Base-by-base conservation (phyloP, 2,329 filamentous ascomycete genomes). In the Westerdykella sp. region DNA sequence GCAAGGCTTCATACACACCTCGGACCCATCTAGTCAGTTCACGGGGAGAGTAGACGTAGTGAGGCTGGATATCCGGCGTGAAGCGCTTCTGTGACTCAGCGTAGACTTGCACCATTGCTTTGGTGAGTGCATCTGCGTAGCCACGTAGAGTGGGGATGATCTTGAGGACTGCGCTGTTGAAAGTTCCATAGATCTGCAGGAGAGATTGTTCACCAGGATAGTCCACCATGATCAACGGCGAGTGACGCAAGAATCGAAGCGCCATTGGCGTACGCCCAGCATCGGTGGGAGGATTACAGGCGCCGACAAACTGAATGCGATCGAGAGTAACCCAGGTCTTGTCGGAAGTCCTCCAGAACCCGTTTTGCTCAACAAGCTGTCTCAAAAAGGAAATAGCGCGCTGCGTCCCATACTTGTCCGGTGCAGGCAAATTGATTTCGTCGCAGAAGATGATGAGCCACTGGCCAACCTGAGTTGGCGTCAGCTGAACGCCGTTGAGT, bases 361-460 rank as follows among this genome's bases (percentile, higher is more conserved):
- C 93, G 56, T 97, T 97, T 63, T 98, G 93, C 67, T 99, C 93
- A 39, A 99, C 90, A 49, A 99, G 81, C 66, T 99, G 93, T 56
- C 94, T 83, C 53, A 99, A 70, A 78, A 99, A 98, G 5, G 93
- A 94, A 52, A 98, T 98, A 28, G 93, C 93, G 49, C 93, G 83
- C 67, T 98, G 93, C 1, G 94, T 98, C 43, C 90, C 91, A 65
- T 99, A 99, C 59, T 89, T 91, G 71, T 99, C 93, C 3, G 93
- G 93, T 4, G 93, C 91, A 6, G 93, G 93, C 74, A 99, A 77
- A 69, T 99, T 99, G 72, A 99, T 98, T 67, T 99, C 93, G 65
- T 99, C 93, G 59, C 93, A 99, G 77, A 99, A 99, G 49, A 99
- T 81, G 37, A 99, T 91, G 31, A 99, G 78, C 93, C 93, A 99